Conservation (phyloP, 768 basidiomycete species). For the Kwoniella heveanensis region DNA sequence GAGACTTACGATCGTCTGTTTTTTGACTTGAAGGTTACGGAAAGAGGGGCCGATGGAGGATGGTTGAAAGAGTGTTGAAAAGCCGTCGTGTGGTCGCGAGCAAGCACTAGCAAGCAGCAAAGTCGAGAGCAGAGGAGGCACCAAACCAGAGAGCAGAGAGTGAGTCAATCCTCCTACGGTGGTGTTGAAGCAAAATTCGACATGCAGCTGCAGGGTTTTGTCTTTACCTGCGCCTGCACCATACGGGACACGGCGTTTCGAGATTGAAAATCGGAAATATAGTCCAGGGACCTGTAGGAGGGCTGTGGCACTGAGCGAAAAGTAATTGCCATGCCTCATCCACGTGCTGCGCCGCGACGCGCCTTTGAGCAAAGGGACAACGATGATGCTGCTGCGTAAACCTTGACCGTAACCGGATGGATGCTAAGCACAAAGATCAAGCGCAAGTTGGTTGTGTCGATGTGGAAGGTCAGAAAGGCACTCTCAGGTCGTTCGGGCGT, state of each 20-base stretch:
- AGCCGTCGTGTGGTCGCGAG: neutral
- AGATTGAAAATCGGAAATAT: conserved; percentile 14
- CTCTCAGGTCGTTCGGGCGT: neutral
- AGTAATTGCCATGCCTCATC: neutral
- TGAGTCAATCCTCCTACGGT: neutral
- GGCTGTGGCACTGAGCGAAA: neutral
- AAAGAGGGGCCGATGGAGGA: neutral
- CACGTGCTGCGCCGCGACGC: conserved; percentile 2
- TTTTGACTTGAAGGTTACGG: conserved; percentile 30
- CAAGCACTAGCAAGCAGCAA: conserved; percentile 1
- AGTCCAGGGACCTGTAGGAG: neutral
- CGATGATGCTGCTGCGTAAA: neutral
- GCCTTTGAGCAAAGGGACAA: neutral
- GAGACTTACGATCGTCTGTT: conserved; percentile 19
- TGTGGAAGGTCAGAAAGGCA: neutral
- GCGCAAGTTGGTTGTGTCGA: neutral
- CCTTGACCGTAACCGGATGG: neutral
- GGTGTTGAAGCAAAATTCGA: neutral
- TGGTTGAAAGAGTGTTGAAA: conserved; percentile 15
- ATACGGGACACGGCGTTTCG: conserved; percentile 23
- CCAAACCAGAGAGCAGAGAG: neutral
- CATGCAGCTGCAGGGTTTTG: no score
- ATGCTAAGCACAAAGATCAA: no score
- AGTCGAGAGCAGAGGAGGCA: neutral
- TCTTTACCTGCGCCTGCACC: no score